These are phyloP conservation scores for Citrus inodora DNA, from an alignment of 345 rosid species.

Conservation along the genomic window DNA sequence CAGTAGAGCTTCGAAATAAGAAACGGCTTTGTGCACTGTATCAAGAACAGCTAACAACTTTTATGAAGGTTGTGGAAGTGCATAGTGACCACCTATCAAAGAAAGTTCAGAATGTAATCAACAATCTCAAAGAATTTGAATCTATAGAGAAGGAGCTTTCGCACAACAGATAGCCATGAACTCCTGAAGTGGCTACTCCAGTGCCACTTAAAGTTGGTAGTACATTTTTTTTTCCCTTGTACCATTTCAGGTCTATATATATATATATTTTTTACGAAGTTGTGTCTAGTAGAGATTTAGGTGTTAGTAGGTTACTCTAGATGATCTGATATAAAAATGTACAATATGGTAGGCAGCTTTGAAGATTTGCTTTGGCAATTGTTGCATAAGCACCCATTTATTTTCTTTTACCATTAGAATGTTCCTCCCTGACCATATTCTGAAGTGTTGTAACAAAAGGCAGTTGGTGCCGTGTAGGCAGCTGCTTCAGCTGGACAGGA, in stretches of 20 bases:
- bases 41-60: conserved; percentile 55
- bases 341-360: neutral
- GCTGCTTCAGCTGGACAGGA: neutral
- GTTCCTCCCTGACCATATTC: neutral
- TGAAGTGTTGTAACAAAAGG: neutral
- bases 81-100: conserved; percentile 40
- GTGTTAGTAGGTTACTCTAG: neutral
- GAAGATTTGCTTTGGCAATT: neutral
- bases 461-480: neutral
- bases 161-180: conserved; percentile 30
- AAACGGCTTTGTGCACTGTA: conserved; percentile 62
- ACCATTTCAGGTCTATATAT: neutral
- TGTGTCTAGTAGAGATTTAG: conserved; percentile 3
- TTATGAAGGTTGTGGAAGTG: conserved; percentile 62
- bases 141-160: conserved; percentile 39
- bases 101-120: conserved; percentile 52
- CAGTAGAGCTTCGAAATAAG: conserved; percentile 58
- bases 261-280: neutral
- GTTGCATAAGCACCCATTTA: neutral
- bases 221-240: neutral
- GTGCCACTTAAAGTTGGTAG: neutral
- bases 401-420: neutral
- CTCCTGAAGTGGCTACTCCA: conserved; percentile 5
- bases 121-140: conserved; percentile 55
- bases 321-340: neutral